phyloP scores from a whole-genome alignment of 441 rosid genomes.

The Macaranga tanarius region DNA sequence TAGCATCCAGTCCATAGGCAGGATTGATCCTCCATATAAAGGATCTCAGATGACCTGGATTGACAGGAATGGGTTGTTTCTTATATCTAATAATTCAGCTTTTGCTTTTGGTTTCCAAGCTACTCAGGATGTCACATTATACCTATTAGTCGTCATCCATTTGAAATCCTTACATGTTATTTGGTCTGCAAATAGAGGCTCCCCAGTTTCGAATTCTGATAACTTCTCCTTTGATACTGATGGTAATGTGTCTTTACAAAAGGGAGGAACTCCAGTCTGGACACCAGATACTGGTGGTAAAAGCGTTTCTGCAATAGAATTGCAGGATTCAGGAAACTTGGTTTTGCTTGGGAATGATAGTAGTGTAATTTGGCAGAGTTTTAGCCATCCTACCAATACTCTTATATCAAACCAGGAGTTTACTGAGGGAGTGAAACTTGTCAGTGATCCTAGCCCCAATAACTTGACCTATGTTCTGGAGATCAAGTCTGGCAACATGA shows the following conservation, averaged over 20 bases:
- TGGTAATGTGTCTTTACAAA: constrained; percentile 58
- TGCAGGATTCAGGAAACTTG: constrained; percentile 81
- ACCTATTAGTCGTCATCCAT: constrained; percentile 58
- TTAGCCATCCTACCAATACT: constrained; percentile 77
- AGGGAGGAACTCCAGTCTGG: constrained; percentile 58
- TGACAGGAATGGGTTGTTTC: constrained; percentile 59
- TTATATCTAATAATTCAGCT: constrained; percentile 53
- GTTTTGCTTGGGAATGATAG: constrained; percentile 50
- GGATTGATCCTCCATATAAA: constrained; percentile 43
- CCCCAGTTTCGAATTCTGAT: constrained; percentile 69
- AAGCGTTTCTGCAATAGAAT: constrained; percentile 64
- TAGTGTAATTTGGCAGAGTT: constrained; percentile 73
- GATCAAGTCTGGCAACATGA: constrained; percentile 67
- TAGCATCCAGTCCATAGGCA: constrained; percentile 38
- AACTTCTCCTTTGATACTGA: constrained; percentile 45
- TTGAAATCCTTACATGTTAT: constrained; percentile 32
- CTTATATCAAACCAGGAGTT: constrained; percentile 66
- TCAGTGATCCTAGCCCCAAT: constrained; percentile 40
- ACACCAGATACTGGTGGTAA: constrained; percentile 43
- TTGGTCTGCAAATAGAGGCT: constrained; percentile 81
- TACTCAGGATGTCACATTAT: constrained; percentile 42
- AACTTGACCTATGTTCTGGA: constrained; percentile 70
- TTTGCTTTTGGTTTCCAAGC: constrained; percentile 65
- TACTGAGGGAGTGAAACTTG: constrained; percentile 68
- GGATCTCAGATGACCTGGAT: constrained; percentile 80